Base-by-base conservation (phyloP, 495 filamentous ascomycete species). In the Letharia columbiana region DNA sequence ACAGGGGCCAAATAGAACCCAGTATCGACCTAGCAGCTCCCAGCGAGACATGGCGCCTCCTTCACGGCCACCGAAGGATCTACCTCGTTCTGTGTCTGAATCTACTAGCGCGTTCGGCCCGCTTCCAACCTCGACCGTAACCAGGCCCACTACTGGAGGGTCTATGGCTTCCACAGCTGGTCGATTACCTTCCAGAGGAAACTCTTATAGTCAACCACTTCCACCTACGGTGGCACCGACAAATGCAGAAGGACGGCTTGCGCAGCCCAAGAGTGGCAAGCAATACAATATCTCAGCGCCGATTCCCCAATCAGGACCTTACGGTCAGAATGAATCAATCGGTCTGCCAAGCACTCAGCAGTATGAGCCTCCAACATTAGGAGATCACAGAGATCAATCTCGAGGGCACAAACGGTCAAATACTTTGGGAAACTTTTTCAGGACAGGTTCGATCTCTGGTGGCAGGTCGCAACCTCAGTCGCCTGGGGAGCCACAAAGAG, bases 331-430 rank as follows among this genome's bases (percentile, higher is more conserved):
- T 74, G 28, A 75, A 11, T 77, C 78, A 17, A 78, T 81, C 64
- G 86, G 86, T 33, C 82, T 84, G 49, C 86, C 88, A 40, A 90
- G 83, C 67, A 82, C 84, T 47, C 80, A 79, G 61, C 76, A 78
- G 59, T 73, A 78, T 44, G 60, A 54, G 23, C 77, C 9, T 76
- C 78, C 73, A 79, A 80, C 62, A n/a, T 73, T 75, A 10, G 77
- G 78, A 39, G 73, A 78, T 39, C 77, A 79, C 31, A 75, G 79
- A 68, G 81, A 82, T 41, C 74, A 75, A 8, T 73, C 75, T 11
- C 90, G 88, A 75, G 86, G 88, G n/a, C 92, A 97, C 79, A 92
- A 91, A 76, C 82, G 92, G 68, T 96, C 92, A 3, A 96, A 87
- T 75, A 97, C 92, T 6, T 86, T 96, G 70, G 88, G 90, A 45